Evolutionary conservation across 352 stramenopile genomes (phyloP).

Genomic region (Saprolegnia diclina): DNA sequence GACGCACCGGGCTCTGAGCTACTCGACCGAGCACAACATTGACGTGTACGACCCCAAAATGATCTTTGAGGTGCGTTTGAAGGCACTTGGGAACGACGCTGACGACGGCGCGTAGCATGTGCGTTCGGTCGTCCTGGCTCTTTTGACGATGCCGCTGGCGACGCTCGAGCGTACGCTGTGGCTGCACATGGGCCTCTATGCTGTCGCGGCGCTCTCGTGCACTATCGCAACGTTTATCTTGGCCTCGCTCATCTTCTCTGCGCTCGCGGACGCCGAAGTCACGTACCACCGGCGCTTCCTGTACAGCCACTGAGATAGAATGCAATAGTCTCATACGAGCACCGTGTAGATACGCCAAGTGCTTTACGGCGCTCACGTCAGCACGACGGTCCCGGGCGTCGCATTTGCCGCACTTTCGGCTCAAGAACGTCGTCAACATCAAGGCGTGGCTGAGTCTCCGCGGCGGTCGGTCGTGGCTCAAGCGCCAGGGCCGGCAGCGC

Average conservation of each 20-base stretch:
- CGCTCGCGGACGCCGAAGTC: slow-evolving; percentile 73
- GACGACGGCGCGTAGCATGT: slow-evolving; percentile 1
- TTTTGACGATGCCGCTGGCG: background rate
- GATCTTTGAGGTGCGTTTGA: slow-evolving; percentile 13
- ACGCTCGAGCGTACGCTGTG: background rate
- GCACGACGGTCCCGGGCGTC: slow-evolving; percentile 72
- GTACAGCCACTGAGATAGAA: too few relatives aligned
- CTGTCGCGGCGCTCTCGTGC: slow-evolving; percentile 59
- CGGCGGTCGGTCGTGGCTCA: slow-evolving; percentile 81
- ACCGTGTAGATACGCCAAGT: slow-evolving; percentile 70
- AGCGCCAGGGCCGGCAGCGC: slow-evolving; percentile 77
- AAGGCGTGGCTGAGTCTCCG: slow-evolving; percentile 86
- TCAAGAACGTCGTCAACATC: slow-evolving; percentile 90
- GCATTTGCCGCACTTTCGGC: slow-evolving; percentile 81
- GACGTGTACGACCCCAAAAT: slow-evolving; percentile 23
- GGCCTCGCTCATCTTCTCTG: slow-evolving; percentile 65
- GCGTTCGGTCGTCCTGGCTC: background rate
- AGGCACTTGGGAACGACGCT: slow-evolving; percentile 30
- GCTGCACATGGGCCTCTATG: slow-evolving; percentile 10
- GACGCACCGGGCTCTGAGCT: slow-evolving; percentile 43
- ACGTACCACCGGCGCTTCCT: slow-evolving; percentile 81
- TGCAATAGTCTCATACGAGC: slow-evolving; percentile 19
- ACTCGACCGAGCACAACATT: slow-evolving; percentile 43
- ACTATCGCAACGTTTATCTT: slow-evolving; percentile 69
- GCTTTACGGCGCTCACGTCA: slow-evolving; percentile 84